Evolutionary conservation across 345 rosid species (phyloP).

Genomic region (Ceriops decandra): DNA sequence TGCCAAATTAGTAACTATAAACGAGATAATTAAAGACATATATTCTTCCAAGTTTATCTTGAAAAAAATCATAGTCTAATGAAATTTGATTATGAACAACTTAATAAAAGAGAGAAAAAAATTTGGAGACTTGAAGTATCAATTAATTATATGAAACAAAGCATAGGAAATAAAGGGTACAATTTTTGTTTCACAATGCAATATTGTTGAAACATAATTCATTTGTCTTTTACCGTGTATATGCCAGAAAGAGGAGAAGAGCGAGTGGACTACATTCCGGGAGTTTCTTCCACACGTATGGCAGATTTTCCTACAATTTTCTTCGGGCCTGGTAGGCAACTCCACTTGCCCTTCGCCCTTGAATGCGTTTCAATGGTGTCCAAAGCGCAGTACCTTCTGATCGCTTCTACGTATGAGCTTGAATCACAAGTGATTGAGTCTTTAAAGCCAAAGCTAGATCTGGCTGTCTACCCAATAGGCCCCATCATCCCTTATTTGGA

Average conservation of each 20-base stretch:
- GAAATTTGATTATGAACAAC: no score
- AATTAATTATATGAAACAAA: no score
- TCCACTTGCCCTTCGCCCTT: background rate
- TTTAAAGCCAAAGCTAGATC: constrained; percentile 11
- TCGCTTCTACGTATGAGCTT: constrained; percentile 28
- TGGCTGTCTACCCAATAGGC: constrained; percentile 20
- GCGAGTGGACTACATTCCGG: constrained; percentile 36
- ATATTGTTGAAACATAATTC: no score
- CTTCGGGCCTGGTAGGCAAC: background rate
- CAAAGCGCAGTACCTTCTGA: constrained; percentile 32
- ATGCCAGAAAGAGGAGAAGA: constrained; percentile 24
- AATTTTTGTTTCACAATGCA: no score
- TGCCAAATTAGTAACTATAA: no score
- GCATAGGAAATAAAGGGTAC: no score
- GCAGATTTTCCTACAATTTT: constrained; percentile 25
- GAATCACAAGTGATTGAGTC: constrained; percentile 24
- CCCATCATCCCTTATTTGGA: constrained; percentile 18
- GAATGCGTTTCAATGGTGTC: constrained; percentile 13
- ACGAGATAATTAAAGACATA: no score
- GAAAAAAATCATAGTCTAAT: no score
- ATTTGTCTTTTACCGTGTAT: background rate
- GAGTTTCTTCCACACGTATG: constrained; percentile 22
- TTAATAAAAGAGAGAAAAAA: no score
- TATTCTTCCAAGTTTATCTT: no score
- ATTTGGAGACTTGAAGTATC: no score